Evolutionary conservation across 2,329 filamentous ascomycete species (phyloP), one percentile per base, ranked within the genome.

Genomic region (Nemania diffusa): DNA sequence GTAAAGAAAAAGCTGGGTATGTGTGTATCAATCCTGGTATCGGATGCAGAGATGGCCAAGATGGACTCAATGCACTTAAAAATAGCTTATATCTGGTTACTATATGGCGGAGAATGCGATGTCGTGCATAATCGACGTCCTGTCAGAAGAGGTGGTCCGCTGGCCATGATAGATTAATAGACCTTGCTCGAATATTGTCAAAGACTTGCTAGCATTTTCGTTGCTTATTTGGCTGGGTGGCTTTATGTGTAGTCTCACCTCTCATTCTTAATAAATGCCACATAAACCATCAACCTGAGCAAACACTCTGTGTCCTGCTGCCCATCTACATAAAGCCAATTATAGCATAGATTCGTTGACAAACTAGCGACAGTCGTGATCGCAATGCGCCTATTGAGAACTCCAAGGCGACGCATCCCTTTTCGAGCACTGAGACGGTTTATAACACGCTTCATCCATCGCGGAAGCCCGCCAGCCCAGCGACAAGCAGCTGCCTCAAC

Each of bases 351-450:
- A 42, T 34, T n/a, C 5, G 3, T 37, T n/a, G 3, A 44, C 13
- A 59, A 9, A 58, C 17, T 27, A 42, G 40, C 32, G 11, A 42
- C 15, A 37, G 48, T 22, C 17, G 11, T 65, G 22, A 29, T 51
- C 37, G 48, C 32, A 22, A 74, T 74, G 72, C 64, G 61, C 32
- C 58, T 61, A 15, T 8, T 67, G 8, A 73, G 64, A 64, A 57
- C 58, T 55, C n/a, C 59, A n/a, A 52, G 59, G 29, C 59, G 58
- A 22, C 7, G 46, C 9, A 60, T 48, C 51, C 60, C 57, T 46
- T 60, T 72, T 34, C 67, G 69, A 48, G 66, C 64, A 6, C 63
- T 74, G 61, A 69, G 71, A 57, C 67, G 63, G 44, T 64, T 70
- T 22, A 44, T 75, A 27, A 53, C 53, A 27, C 72, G 69, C 40